phyloP scores from a whole-genome alignment of 768 basidiomycete genomes.

The Phaffia australis region DNA sequence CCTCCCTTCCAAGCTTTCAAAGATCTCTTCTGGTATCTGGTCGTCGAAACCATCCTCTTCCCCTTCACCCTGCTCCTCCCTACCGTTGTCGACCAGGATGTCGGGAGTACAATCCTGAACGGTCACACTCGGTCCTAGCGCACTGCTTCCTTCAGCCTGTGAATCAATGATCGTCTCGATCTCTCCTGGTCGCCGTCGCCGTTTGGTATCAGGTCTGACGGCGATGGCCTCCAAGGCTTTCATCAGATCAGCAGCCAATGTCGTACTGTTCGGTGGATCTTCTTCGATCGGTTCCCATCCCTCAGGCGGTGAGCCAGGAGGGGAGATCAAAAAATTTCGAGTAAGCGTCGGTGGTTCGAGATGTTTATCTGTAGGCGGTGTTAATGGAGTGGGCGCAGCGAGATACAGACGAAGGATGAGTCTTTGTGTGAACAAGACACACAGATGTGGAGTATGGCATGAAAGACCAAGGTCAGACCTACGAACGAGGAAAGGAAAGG shows the following conservation, averaged over 20 bases:
- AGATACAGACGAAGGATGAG: slow-evolving; percentile 38
- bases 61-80: slow-evolving; percentile 27
- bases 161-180: slow-evolving; percentile 17
- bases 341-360: slow-evolving; percentile 67
- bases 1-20: slow-evolving; percentile 21
- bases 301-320: slow-evolving; percentile 91
- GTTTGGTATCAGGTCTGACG: slow-evolving; percentile 29
- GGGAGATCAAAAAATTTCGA: slow-evolving; percentile 95
- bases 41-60: slow-evolving; percentile 27
- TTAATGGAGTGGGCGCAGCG: slow-evolving; percentile 32
- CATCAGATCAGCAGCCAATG: slow-evolving; percentile 81
- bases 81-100: slow-evolving; percentile 25
- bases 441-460: neutral
- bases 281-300: slow-evolving; percentile 90
- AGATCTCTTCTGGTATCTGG: slow-evolving; percentile 22
- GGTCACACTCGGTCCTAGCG: slow-evolving; percentile 13
- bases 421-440: slow-evolving; percentile 24
- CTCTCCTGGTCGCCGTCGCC: slow-evolving; percentile 20
- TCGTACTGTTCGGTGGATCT: slow-evolving; percentile 72
- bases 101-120: slow-evolving; percentile 24
- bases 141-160: neutral
- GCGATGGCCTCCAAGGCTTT: slow-evolving; percentile 63
- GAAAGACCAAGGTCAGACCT: neutral
- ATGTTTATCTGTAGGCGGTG: slow-evolving; percentile 38
- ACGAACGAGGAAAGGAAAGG: neutral